Evolutionary conservation across 2,329 filamentous ascomycete genomes (phyloP).

Genomic region (Ophiostoma angusticollis): DNA sequence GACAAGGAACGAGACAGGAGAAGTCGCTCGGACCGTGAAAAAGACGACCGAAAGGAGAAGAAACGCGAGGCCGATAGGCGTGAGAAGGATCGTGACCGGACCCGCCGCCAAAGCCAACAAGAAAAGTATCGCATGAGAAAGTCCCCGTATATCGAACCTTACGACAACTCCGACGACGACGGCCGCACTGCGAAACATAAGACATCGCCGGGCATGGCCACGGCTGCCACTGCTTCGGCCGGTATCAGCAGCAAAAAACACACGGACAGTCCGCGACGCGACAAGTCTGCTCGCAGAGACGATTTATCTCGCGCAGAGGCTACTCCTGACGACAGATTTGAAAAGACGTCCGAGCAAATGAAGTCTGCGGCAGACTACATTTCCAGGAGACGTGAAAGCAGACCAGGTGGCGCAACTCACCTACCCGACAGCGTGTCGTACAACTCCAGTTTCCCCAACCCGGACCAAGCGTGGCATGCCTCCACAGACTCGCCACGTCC

Average conservation of each 20-base stretch:
- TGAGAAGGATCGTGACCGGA: conserved; percentile 16
- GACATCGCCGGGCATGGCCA: conserved; percentile 6
- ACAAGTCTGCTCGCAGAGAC: conserved; percentile 11
- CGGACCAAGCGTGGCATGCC: conserved; percentile 9
- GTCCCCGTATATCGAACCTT: conserved; percentile 16
- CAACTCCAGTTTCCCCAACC: conserved; percentile 12
- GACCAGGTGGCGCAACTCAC: conserved; percentile 3
- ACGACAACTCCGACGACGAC: conserved; percentile 18
- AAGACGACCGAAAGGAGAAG: conserved; percentile 24
- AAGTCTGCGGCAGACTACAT: conserved; percentile 15
- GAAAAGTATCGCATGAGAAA: conserved; percentile 18
- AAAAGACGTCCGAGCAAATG: conserved; percentile 10
- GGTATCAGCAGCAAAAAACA: conserved; percentile 18
- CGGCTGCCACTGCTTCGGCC: background rate
- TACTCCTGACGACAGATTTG: conserved; percentile 7
- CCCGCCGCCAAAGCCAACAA: conserved; percentile 18
- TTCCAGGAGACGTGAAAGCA: conserved; percentile 10
- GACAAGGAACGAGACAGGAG: conserved; percentile 25
- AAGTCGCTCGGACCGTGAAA: conserved; percentile 12
- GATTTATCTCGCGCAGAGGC: conserved; percentile 7
- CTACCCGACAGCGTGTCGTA: conserved; percentile 1
- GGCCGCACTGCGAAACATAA: conserved; percentile 16
- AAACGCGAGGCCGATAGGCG: conserved; percentile 21
- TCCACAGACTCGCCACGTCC: conserved; percentile 1
- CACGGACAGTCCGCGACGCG: conserved; percentile 15